Conservation (phyloP, 805 yeast genomes). For the Starmerella etchellsii region DNA sequence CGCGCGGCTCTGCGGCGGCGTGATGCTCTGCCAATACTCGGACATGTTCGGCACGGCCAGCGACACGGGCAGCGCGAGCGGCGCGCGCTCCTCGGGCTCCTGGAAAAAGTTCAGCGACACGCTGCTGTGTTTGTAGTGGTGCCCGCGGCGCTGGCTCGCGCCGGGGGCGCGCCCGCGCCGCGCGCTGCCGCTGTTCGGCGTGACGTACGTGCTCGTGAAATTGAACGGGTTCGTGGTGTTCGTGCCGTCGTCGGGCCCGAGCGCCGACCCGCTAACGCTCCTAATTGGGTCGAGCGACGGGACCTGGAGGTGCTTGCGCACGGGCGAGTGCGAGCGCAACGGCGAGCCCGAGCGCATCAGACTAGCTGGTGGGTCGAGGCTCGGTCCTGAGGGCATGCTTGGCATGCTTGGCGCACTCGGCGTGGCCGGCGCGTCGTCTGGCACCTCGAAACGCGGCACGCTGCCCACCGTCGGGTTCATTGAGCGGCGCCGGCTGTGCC, state of each 20-base stretch:
- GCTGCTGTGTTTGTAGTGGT: constrained; percentile 88
- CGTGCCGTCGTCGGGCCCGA: not conserved
- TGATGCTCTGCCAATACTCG: constrained; percentile 53
- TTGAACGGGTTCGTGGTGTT: constrained; percentile 40
- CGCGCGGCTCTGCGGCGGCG: constrained; percentile 43
- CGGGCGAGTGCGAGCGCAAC: constrained; percentile 3
- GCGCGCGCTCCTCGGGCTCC: constrained; percentile 69
- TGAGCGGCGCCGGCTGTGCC: constrained; percentile 10
- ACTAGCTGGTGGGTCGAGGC: too few relatives aligned
- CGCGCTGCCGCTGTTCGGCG: constrained; percentile 20
- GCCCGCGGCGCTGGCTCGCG: constrained; percentile 60
- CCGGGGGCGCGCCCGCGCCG: constrained; percentile 14
- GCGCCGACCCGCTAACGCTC: constrained; percentile 13
- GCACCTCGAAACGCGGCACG: too few relatives aligned
- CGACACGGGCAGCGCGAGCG: constrained; percentile 46
- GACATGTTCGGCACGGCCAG: constrained; percentile 57
- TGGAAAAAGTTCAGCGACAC: constrained; percentile 92
- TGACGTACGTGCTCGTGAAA: constrained; percentile 41
- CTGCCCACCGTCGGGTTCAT: too few relatives aligned
- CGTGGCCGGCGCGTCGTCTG: too few relatives aligned
- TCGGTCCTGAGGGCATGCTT: too few relatives aligned
- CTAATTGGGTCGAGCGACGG: constrained; percentile 11
- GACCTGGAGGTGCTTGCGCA: not conserved
- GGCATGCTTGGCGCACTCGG: too few relatives aligned
- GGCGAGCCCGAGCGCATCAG: constrained; percentile 7